phyloP scores from a whole-genome alignment of 1,139 yeast genomes.

The Ogataea hybrid region DNA sequence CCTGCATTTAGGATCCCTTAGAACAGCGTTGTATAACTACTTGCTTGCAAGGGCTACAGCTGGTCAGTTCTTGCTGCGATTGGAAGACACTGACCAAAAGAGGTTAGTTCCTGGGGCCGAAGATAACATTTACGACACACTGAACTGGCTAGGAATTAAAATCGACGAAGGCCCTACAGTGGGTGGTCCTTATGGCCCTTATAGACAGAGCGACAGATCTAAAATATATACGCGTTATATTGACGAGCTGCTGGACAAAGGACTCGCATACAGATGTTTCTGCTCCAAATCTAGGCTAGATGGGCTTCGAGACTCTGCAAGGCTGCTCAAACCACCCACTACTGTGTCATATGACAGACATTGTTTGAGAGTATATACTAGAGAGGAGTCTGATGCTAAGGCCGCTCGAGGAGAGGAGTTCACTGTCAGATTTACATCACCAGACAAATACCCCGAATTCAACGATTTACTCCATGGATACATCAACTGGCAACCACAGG shows the following conservation, averaged over 20 bases:
- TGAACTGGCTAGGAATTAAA: constrained; percentile 72
- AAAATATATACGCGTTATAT: constrained; percentile 62
- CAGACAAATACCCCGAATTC: constrained; percentile 64
- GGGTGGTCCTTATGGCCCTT: constrained; percentile 72
- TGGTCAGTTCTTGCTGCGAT: constrained; percentile 76
- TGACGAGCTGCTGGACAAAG: constrained; percentile 53
- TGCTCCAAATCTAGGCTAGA: constrained; percentile 81
- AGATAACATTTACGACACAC: constrained; percentile 67
- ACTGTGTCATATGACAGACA: constrained; percentile 89
- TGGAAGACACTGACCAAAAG: constrained; percentile 90
- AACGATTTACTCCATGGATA: constrained; percentile 75
- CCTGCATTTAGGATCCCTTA: constrained; percentile 83
- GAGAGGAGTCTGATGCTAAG: constrained; percentile 39
- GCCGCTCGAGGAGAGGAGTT: constrained; percentile 38
- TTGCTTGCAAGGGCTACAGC: constrained; percentile 74
- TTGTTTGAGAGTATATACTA: constrained; percentile 47
- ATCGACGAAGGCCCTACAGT: constrained; percentile 82
- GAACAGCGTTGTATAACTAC: constrained; percentile 92
- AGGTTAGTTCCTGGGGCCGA: constrained; percentile 83
- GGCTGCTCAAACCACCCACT: constrained; percentile 77
- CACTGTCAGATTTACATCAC: constrained; percentile 65
- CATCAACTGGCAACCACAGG: constrained; percentile 76
- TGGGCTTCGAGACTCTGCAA: constrained; percentile 68
- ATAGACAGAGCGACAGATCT: constrained; percentile 78
- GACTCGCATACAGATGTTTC: constrained; percentile 81